Conservation (phyloP, 768 basidiomycete genomes). For the Tulasnella sp. region DNA sequence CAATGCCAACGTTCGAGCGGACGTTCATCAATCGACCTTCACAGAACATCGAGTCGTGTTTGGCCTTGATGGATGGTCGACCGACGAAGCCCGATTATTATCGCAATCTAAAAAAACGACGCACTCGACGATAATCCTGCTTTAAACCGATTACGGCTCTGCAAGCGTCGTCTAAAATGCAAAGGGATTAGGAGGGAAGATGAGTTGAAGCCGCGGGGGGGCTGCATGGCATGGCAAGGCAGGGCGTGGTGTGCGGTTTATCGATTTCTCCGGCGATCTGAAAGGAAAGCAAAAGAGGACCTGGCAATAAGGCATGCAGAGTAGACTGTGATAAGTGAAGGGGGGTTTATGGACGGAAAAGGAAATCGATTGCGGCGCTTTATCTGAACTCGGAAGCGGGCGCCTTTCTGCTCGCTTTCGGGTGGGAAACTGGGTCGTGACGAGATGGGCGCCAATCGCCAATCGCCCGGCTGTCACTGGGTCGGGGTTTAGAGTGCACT, state of each 20-base stretch:
- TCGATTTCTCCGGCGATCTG: neutral
- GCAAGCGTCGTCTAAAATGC: conserved; percentile 7
- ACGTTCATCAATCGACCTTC: conserved; percentile 9
- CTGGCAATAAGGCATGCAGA: neutral
- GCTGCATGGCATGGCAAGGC: conserved; percentile 2
- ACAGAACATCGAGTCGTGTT: neutral
- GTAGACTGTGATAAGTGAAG: neutral
- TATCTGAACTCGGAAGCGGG: conserved; percentile 5
- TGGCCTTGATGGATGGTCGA: neutral
- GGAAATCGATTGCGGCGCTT: conserved; percentile 10
- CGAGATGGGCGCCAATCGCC: neutral
- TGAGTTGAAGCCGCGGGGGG: conserved; percentile 14
- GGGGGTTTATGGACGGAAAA: conserved; percentile 7
- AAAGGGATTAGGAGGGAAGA: conserved; percentile 16
- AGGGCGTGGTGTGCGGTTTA: neutral
- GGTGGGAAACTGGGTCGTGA: neutral
- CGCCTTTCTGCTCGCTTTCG: conserved; percentile 8
- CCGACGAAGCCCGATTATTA: conserved; percentile 17
- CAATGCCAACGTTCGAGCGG: neutral
- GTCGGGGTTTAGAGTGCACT: conserved; percentile 1
- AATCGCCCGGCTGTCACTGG: neutral
- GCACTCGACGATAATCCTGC: neutral
- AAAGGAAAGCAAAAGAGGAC: neutral
- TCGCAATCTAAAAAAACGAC: neutral
- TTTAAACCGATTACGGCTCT: neutral